These are phyloP conservation scores for Boletellus emodensis DNA, from an alignment of 768 basidiomycete genomes.

Conservation along the genomic window DNA sequence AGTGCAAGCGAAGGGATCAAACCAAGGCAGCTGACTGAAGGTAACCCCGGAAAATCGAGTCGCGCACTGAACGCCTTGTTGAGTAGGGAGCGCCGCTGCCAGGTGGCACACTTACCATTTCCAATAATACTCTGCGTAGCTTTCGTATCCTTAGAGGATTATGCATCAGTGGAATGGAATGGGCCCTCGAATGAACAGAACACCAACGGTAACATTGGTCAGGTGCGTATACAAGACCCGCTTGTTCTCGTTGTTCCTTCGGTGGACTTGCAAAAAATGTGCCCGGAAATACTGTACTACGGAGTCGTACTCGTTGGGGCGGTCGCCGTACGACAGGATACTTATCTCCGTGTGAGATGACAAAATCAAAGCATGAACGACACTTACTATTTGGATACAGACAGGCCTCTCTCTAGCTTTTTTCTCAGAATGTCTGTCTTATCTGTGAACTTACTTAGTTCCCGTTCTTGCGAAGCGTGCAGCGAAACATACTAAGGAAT, in stretches of 20 bases:
- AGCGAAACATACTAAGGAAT: constrained; percentile 48
- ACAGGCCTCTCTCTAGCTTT: constrained; percentile 67
- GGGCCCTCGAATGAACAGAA: neutral
- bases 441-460: constrained; percentile 36
- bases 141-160: constrained; percentile 61
- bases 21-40: constrained; percentile 69
- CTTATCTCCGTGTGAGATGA: constrained; percentile 33
- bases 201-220: constrained; percentile 71
- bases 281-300: constrained; percentile 85
- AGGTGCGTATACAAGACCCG: constrained; percentile 80
- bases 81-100: neutral
- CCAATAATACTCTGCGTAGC: constrained; percentile 80
- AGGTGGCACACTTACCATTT: constrained; percentile 50
- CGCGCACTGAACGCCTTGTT: constrained; percentile 46
- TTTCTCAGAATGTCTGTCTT: constrained; percentile 74
- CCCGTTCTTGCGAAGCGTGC: neutral
- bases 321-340: constrained; percentile 77
- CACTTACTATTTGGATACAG: constrained; percentile 76
- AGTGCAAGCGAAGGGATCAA: constrained; percentile 27
- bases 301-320: constrained; percentile 76
- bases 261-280: constrained; percentile 78
- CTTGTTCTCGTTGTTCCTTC: constrained; percentile 73
- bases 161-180: constrained; percentile 4
- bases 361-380: neutral
- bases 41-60: constrained; percentile 74